Base-by-base conservation (phyloP, 257 asterid species). In the Jaltomata sinuosa region DNA sequence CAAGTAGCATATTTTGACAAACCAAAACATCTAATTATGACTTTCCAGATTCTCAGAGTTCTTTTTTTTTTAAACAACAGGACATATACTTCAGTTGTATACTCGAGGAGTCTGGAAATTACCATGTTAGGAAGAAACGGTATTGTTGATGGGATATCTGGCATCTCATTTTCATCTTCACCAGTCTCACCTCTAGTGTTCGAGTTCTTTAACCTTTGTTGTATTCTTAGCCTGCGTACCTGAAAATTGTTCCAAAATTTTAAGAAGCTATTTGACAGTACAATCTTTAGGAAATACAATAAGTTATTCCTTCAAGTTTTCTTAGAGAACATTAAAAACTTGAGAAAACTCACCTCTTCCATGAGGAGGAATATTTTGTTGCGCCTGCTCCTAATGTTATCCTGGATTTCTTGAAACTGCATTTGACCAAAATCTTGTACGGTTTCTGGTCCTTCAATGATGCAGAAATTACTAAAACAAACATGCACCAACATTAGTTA, bases 401-500 rank as follows among this genome's bases (percentile, higher is more conserved):
- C 98, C 53, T 94, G 91, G 82, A 97, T 97, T 85, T 97, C 99
- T 89, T 97, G 93, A 77, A 89, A 83, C 94, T 97, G 96, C 99
- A 97, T 94, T 89, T 93, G 92, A 61, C 91, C 97, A 84, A 97
- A 97, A 89, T 97, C 98, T 90, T 93, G 93, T 81, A 95, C 98
- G 2, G 97, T 93, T 86, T 95, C 97, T 0, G 99, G 98, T 62
- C 98, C 99, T 90, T 96, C 98, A 85, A 97, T 97, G 45, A 97
- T 97, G 90, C 98, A 94, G 93, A 97, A 97, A 88, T 90, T 93
- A 90, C 98, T 93, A 91, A 84, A 88, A 55, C 42, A 76, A 47
- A 27, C 42, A 76, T 0, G 40, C 8, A 45, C 25, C 59, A 14
- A 45, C 59, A 45, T 74, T 74, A 74, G 59, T 72, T 2, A 81